Evolutionary conservation across 495 filamentous ascomycete species (phyloP), one percentile per base, ranked within the genome.

Genomic region (Usnea hakonensis): DNA sequence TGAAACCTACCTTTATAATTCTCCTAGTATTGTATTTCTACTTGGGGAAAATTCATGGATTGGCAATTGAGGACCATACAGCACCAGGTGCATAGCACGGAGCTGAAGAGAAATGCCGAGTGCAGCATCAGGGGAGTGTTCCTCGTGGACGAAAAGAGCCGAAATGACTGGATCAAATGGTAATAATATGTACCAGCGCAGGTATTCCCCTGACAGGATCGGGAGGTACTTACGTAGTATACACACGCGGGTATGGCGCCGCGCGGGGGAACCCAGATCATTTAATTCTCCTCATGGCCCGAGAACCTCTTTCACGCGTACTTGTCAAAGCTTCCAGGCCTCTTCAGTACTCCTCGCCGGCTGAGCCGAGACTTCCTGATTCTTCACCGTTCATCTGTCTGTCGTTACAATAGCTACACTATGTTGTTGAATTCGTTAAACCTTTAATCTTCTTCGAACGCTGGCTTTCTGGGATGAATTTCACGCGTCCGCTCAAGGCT

Each of bases 391-490:
- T n/a, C n/a, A 56, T 14, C 17, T 19, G 53, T 38, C 53, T 36
- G 32, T 56, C 53, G 33, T 56, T 56, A 50, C 46, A 23, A 50
- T 28, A 50, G 0, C 10, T 26, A 28, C 13, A 11, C 1, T 7
- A 50, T 50, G 19, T 17, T 50, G 7, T 50, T 5, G 1, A 7
- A 30, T 50, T 14, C 23, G 3, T 7, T 17, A 3, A 6, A 14
- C 21, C 8, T 48, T 19, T 33, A n/a, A 33, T 55, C 9, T 35
- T 35, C 52, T 33, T 33, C 13, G 16, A 33, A 21, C 21, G 28
- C 17, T 10, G 5, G 2, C 30, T 55, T 37, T 7, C 46, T 59
- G 63, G 35, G 63, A 64, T 64, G 63, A 60, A 36, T 32, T 60
- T 30, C n/a, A 26, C 37, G 48, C 21, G 33, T 26, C 46, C 13